Base-by-base conservation (phyloP, 768 basidiomycete species). In the Amanita fuliginea region DNA sequence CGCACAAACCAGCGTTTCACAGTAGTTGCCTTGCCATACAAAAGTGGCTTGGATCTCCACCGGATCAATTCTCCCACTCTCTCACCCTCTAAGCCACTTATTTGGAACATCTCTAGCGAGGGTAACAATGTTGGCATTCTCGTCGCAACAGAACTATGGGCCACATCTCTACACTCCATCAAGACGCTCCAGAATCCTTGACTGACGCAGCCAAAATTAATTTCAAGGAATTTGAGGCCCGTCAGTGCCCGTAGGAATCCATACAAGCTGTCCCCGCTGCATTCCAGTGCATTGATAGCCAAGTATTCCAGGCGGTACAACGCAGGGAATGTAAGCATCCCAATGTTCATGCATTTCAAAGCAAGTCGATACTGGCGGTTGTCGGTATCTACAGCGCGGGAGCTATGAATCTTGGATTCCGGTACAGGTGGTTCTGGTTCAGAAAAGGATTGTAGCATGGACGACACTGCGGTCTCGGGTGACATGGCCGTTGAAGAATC, bases 261-360 rank as follows among this genome's bases (percentile, higher is more conserved):
- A 6, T 55, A 58, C 63, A 69, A 71, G 45, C 59, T 64, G 9
- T 54, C 52, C 14, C 57, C 46, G 47, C 60, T 66, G 53, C 74
- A 72, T 16, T 73, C 70, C 4, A 78, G 61, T 5, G 72, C 72
- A 3, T 63, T 63, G 22, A 77, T 64, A 26, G 62, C 59, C 21
- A 76, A 62, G 2, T 60, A 62, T 16, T 72, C 62, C 24, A 74
- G 60, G 21, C 56, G 56, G 7, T 51, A 53, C 18, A 72, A 55
- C 16, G 59, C 57, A 6, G 67, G 69, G 43, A 67, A 55, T 19
- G 54, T 46, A 45, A 26, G 33, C 26, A 21, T 30, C 11, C 35
- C 49, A 24, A 21, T 32, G 41, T 42, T 30, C 13, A 50, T 11
- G 2, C 19, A 18, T 18, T 43, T 42, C 9, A 42, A 19, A 13